Base-by-base conservation (phyloP, 2,329 filamentous ascomycete species). In the Fusarium tjaetaba region DNA sequence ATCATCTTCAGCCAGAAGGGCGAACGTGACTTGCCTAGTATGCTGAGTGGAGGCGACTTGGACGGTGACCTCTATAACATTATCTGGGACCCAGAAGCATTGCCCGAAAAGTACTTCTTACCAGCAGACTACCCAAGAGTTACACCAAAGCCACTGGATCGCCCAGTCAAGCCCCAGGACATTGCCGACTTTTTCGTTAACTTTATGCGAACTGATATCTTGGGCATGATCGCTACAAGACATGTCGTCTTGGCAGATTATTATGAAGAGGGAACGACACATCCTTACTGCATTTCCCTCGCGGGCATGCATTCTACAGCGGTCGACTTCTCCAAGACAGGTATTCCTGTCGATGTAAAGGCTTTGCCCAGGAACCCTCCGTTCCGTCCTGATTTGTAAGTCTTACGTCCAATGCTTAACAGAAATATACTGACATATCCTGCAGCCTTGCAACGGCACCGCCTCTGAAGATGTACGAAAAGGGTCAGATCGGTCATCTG, bases 51-150 rank as follows among this genome's bases (percentile, higher is more conserved):
- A 3, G 94, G 94, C 0, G 94, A 97, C 79, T 86, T 97, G 0
- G 94, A 96, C 72, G 94, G 94, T 0, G 95, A 97, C 79, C 83
- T 94, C 0, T 97, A 93, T 81, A 92, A 94, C 72, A 83, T 97
- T 56, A 93, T 97, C 53, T 96, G 89, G 86, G 94, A 97, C 73
- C 74, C 81, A 0, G 78, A 80, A 0, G 85, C 90, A 0, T 80
- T 87, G 4, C 85, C 88, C 0, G 45, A 74, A 16, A 28, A 20
- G 0, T 84, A 82, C 0, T 89, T 85, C n/a, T 0, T 7, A 2
- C 89, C 94, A 0, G 94, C 94, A 0, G 89, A 94, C 71, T 97
- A 97, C 74, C 87, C 90, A 7, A 86, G 89, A 3, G 85, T 88
- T 1, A 22, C 73, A 0, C 88, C 92, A 0, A 68, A 85, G 0